These are phyloP conservation scores for Gossypium rotundifolium DNA, from an alignment of 345 rosid species.

Conservation along the genomic window DNA sequence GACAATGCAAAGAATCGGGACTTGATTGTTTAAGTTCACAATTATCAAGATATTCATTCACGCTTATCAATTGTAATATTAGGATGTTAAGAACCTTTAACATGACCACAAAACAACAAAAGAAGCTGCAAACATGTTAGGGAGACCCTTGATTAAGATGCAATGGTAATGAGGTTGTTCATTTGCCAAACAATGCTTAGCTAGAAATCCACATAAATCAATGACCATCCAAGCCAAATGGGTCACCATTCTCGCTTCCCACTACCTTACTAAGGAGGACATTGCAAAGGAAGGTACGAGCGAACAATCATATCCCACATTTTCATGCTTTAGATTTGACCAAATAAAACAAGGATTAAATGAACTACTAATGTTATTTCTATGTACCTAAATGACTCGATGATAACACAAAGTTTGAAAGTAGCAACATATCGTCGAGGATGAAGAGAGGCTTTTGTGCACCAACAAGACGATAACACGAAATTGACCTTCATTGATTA, in stretches of 20 bases:
- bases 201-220: background rate
- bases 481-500: conserved; percentile 18
- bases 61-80: background rate
- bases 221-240: background rate
- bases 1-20: background rate
- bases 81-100: background rate
- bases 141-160: background rate
- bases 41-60: background rate
- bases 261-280: background rate
- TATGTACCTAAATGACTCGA: conserved; percentile 93
- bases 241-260: background rate
- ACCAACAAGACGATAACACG: conserved; percentile 93
- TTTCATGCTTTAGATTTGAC: background rate
- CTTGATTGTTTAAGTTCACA: background rate
- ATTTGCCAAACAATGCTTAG: background rate
- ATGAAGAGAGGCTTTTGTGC: conserved; percentile 95
- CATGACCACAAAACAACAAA: background rate
- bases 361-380: conserved; percentile 5
- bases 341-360: background rate
- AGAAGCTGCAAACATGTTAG: background rate
- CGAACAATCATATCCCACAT: background rate
- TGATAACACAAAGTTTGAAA: conserved; percentile 84
- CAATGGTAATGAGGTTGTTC: background rate
- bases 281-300: background rate
- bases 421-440: conserved; percentile 92